A percentile compares a stretch with the other conserved stretches of the same genome.
These are phyloP conservation scores for Macrolepiota albuminosa DNA, from an alignment of 768 basidiomycete species.

Conservation along the genomic window DNA sequence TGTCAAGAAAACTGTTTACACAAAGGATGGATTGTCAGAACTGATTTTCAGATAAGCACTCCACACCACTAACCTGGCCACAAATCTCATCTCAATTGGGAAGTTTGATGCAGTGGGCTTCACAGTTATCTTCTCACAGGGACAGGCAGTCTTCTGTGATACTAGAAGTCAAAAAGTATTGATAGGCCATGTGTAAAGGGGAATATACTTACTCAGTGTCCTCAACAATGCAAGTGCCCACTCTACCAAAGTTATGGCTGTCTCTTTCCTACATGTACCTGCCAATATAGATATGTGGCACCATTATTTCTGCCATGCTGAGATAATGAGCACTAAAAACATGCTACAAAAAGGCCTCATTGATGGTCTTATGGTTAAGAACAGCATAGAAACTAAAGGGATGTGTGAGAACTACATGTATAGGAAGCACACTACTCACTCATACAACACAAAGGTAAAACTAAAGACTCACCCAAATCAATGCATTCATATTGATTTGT, in stretches of 20 bases:
- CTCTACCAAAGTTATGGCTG: too few species aligned
- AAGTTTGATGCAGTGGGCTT: not conserved
- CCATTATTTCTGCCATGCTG: not conserved
- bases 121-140: not conserved
- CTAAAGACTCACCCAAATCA: not conserved
- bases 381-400: not conserved
- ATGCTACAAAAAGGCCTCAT: not conserved
- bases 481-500: not conserved
- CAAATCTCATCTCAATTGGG: not conserved
- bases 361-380: not conserved
- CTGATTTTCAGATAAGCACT: not conserved
- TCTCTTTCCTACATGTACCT: too few species aligned
- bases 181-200: not conserved
- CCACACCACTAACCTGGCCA: not conserved
- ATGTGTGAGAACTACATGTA: not conserved
- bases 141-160: not conserved
- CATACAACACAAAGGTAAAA: too few species aligned
- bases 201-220: not conserved
- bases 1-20: not conserved
- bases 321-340: not conserved
- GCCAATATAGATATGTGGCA: not conserved
- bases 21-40: not conserved
- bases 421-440: not conserved
- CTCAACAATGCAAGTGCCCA: too few species aligned
- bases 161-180: fast-evolving